Percentiles rank a stretch among this genome's conserved stretches.
These are phyloP conservation scores for Ophiosphaerella herpotricha DNA, from an alignment of 2,329 filamentous ascomycete genomes.

Conservation along the genomic window DNA sequence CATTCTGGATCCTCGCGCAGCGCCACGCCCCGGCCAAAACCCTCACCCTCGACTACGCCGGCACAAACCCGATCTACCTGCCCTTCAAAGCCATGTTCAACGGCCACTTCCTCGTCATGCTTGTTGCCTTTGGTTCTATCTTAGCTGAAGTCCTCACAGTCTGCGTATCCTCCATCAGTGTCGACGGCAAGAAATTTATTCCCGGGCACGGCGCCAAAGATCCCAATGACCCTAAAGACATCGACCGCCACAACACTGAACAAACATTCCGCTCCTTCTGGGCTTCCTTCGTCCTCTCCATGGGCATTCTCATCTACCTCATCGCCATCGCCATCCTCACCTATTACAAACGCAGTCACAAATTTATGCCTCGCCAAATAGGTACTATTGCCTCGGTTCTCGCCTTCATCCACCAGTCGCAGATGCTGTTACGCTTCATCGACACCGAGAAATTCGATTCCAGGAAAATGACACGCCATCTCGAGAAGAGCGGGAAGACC, in stretches of 20 bases:
- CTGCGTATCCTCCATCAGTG: constrained; percentile 67
- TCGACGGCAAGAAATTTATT: constrained; percentile 66
- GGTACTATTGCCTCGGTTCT: constrained; percentile 77
- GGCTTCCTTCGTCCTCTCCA: constrained; percentile 64
- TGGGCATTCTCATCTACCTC: constrained; percentile 70
- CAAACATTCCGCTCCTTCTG: constrained; percentile 65
- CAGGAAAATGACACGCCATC: constrained; percentile 63
- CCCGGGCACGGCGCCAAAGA: constrained; percentile 29
- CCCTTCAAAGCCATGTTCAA: constrained; percentile 66
- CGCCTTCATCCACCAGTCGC: constrained; percentile 78
- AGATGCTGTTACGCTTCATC: constrained; percentile 78
- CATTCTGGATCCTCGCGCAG: constrained; percentile 71
- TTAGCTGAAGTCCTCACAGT: constrained; percentile 75
- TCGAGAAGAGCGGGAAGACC: constrained; percentile 65
- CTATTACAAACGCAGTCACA: constrained; percentile 65
- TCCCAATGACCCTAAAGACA: constrained; percentile 12
- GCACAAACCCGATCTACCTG: constrained; percentile 70
- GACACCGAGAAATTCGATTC: constrained; percentile 68
- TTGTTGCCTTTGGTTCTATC: constrained; percentile 72
- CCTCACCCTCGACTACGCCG: constrained; percentile 73
- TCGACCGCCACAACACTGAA: constrained; percentile 41
- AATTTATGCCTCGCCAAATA: constrained; percentile 77
- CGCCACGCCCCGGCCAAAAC: constrained; percentile 68
- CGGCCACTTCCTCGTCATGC: constrained; percentile 66
- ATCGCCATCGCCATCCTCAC: constrained; percentile 63